A percentile compares a stretch with the other conserved stretches of the same genome.
Evolutionary conservation across 495 filamentous ascomycete species (phyloP).

Genomic region (Hypomontagnella submonticulosa): DNA sequence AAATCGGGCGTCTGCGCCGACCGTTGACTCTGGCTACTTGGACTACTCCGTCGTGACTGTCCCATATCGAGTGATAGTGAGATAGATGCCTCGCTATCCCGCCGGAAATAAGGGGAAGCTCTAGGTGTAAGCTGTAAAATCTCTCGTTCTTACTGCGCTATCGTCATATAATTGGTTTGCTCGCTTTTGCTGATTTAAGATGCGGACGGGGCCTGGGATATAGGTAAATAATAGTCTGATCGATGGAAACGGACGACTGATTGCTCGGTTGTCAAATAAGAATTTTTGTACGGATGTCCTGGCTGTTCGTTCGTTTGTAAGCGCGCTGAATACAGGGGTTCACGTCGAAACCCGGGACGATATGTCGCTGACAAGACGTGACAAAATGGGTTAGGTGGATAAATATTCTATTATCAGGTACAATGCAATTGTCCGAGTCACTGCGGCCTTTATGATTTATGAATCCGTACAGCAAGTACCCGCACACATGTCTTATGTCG

Average conservation of each 20-base stretch:
- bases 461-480: not conserved
- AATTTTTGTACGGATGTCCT: slow-evolving; percentile 7
- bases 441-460: not conserved
- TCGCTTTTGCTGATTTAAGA: slow-evolving; percentile 17
- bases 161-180: slow-evolving; percentile 13
- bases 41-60: slow-evolving; percentile 30
- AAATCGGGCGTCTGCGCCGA: slow-evolving; percentile 34
- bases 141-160: not conserved
- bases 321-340: slow-evolving; percentile 34
- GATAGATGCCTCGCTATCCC: slow-evolving; percentile 2
- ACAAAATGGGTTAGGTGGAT: slow-evolving; percentile 23
- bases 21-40: slow-evolving; percentile 28
- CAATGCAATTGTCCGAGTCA: not conserved
- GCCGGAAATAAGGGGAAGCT: slow-evolving; percentile 1
- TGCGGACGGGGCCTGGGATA: not conserved
- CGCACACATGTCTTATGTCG: no score
- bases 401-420: slow-evolving; percentile 18
- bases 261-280: slow-evolving; percentile 24
- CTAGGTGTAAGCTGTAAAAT: not conserved
- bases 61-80: slow-evolving; percentile 20
- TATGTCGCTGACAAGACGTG: slow-evolving; percentile 2
- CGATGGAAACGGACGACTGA: slow-evolving; percentile 17
- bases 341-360: slow-evolving; percentile 8
- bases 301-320: slow-evolving; percentile 7
- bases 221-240: slow-evolving; percentile 15